Conservation (phyloP, 768 basidiomycete genomes). For the Phaffia tasmanica region DNA sequence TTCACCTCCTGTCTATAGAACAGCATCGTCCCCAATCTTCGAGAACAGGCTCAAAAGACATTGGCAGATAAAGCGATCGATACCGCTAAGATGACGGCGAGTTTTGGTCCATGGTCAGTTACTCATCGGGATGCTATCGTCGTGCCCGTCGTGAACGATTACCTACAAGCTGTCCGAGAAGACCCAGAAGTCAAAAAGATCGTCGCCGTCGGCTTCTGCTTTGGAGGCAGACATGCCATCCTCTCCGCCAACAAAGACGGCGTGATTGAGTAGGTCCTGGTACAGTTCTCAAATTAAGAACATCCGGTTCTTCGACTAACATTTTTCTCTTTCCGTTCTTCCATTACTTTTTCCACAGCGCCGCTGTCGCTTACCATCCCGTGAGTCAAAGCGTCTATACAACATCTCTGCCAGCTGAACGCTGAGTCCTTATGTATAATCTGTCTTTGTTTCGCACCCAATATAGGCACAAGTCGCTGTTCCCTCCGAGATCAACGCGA, state of each 20-base stretch:
- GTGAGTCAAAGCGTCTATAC: slow-evolving; percentile 23
- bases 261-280: slow-evolving; percentile 23
- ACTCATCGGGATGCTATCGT: slow-evolving; percentile 37
- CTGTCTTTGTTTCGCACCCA: background rate
- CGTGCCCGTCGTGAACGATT: slow-evolving; percentile 36
- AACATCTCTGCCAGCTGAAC: background rate
- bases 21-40: slow-evolving; percentile 36
- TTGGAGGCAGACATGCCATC: slow-evolving; percentile 35
- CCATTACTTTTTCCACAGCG: slow-evolving; percentile 26
- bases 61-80: slow-evolving; percentile 22
- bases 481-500: slow-evolving; percentile 33
- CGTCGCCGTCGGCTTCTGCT: slow-evolving; percentile 39
- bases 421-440: no score
- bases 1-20: slow-evolving; percentile 19
- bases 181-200: slow-evolving; percentile 35
- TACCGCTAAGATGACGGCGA: slow-evolving; percentile 34
- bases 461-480: slow-evolving; percentile 22
- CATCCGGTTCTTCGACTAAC: background rate
- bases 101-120: slow-evolving; percentile 36
- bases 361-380: slow-evolving; percentile 37
- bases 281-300: background rate
- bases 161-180: slow-evolving; percentile 34
- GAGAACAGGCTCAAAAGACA: slow-evolving; percentile 30
- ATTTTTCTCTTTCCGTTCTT: background rate
- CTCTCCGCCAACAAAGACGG: slow-evolving; percentile 28